These are phyloP conservation scores for Vaccinium darrowii DNA, from an alignment of 148 eudicot species.

Conservation along the genomic window DNA sequence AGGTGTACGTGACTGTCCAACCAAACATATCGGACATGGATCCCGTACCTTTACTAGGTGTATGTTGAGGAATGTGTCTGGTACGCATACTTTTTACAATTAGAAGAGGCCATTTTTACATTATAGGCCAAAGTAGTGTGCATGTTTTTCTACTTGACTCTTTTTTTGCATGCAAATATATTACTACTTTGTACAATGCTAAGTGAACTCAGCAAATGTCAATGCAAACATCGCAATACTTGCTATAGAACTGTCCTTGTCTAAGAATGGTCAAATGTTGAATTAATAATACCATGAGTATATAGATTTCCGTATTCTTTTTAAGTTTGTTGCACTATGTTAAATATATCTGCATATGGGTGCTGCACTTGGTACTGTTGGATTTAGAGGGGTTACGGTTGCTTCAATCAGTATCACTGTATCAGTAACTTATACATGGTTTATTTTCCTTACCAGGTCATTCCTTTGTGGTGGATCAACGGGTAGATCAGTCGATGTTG, in stretches of 20 bases:
- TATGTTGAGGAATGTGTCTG: neutral
- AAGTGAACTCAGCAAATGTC: neutral
- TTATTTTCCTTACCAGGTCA: slow-evolving; percentile 24
- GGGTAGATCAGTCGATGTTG: neutral
- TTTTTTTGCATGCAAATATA: neutral
- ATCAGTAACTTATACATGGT: neutral
- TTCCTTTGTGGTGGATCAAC: slow-evolving; percentile 46
- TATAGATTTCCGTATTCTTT: neutral
- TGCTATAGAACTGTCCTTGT: neutral
- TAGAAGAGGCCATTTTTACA: neutral
- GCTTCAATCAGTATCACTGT: neutral
- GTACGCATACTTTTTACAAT: neutral
- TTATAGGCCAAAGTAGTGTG: neutral
- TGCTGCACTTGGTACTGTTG: neutral
- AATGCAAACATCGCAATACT: neutral
- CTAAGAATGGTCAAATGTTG: neutral
- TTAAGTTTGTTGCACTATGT: neutral
- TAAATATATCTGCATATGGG: neutral
- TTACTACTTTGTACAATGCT: neutral
- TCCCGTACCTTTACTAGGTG: neutral
- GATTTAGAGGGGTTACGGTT: neutral
- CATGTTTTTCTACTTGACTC: neutral
- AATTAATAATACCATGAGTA: neutral
- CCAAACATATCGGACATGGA: neutral
- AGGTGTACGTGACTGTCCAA: neutral